Percentiles rank a stretch among this genome's conserved stretches.
Conservation (phyloP, 1,284 basidiomycete species). For the Pseudozyma sp. region DNA sequence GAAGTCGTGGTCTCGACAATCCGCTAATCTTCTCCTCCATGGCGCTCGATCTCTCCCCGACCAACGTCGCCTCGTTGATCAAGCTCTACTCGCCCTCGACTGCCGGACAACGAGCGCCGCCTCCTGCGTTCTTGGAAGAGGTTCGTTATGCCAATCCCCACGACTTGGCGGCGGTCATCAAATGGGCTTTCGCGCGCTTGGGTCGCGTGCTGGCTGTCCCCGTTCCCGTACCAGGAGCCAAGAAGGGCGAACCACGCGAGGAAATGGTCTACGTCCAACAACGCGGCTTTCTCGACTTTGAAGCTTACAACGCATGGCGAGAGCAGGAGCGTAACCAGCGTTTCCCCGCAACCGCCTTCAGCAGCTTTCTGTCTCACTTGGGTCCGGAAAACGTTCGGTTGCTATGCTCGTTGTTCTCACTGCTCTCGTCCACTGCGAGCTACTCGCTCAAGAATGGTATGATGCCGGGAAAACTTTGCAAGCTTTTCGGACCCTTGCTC, state of each 20-base stretch:
- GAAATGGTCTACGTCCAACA: conserved; percentile 65
- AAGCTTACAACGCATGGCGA: conserved; percentile 62
- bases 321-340: conserved; percentile 52
- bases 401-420: conserved; percentile 59
- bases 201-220: conserved; percentile 63
- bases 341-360: conserved; percentile 50
- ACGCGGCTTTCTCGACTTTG: conserved; percentile 63
- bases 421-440: conserved; percentile 62
- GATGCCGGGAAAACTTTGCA: conserved; percentile 61
- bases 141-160: conserved; percentile 63
- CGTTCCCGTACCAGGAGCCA: conserved; percentile 23
- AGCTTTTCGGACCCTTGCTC: conserved; percentile 61
- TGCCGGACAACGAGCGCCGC: conserved; percentile 10
- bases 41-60: conserved; percentile 62
- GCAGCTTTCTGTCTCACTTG: conserved; percentile 42
- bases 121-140: conserved; percentile 50
- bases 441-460: conserved; percentile 67
- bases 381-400: conserved; percentile 44
- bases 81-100: conserved; percentile 29
- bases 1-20: conserved; percentile 60
- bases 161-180: conserved; percentile 65
- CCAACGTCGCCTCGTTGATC: conserved; percentile 55
- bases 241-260: conserved; percentile 50
- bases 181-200: conserved; percentile 66
- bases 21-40: conserved; percentile 67